A percentile compares a stretch with the other conserved stretches of the same genome.
phyloP scores from a whole-genome alignment of 2,329 filamentous ascomycete genomes.

The Aspergillus sclerotialis region DNA sequence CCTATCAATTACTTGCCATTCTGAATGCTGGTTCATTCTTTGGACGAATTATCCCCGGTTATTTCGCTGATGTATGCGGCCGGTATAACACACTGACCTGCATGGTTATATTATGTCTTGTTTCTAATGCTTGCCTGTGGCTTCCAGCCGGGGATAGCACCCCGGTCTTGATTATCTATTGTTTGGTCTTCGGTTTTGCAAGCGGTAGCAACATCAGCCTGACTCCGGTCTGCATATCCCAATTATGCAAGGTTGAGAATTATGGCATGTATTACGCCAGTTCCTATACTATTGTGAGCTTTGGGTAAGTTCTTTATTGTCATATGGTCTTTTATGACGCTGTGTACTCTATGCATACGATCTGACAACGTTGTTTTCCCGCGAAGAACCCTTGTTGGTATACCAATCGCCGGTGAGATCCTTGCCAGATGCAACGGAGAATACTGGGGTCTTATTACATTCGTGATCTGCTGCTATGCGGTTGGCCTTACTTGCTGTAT shows the following conservation, averaged over 20 bases:
- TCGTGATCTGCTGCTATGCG: conserved; percentile 15
- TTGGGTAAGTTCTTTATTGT: conserved; percentile 9
- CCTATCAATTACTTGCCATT: conserved; percentile 17
- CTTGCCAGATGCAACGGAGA: conserved; percentile 19
- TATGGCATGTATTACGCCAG: conserved; percentile 37
- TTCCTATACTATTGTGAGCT: conserved; percentile 23
- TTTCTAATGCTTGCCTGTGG: conserved; percentile 21
- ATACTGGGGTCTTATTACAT: conserved; percentile 21
- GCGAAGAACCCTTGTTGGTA: conserved; percentile 19
- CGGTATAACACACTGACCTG: conserved; percentile 22
- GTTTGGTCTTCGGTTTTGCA: conserved; percentile 28
- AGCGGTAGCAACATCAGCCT: conserved; percentile 33
- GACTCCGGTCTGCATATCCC: conserved; percentile 39
- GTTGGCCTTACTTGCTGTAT: conserved; percentile 12
- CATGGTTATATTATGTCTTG: conserved; percentile 17
- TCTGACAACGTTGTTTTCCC: too few relatives aligned
- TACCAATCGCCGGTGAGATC: conserved; percentile 21
- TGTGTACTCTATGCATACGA: too few relatives aligned
- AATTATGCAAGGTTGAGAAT: conserved; percentile 36
- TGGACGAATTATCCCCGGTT: conserved; percentile 16
- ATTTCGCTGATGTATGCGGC: conserved; percentile 17
- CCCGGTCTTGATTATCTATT: conserved; percentile 13
- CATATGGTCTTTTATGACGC: neutral
- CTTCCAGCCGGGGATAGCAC: conserved; percentile 15
- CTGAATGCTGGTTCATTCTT: conserved; percentile 16